Evolutionary conservation across 2,329 filamentous ascomycete genomes (phyloP).

Genomic region (Fusarium sarcochroum): DNA sequence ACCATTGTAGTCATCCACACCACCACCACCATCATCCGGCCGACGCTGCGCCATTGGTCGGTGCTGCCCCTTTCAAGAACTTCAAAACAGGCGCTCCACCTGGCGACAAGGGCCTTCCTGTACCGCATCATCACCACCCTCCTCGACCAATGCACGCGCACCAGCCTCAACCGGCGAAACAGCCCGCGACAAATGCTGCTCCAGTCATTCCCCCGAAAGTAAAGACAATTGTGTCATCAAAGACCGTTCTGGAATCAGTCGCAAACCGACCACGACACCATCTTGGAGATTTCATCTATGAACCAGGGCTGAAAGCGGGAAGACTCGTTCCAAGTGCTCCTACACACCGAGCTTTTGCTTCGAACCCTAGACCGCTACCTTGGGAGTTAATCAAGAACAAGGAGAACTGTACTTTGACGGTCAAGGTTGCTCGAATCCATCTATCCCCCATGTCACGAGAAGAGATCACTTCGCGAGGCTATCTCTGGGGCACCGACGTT

Average conservation of each 20-base stretch:
- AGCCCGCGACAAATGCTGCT: slow-evolving; percentile 37
- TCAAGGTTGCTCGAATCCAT: slow-evolving; percentile 87
- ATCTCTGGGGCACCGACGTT: slow-evolving; percentile 92
- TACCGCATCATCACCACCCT: slow-evolving; percentile 65
- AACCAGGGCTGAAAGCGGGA: slow-evolving; percentile 72
- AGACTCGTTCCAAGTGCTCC: slow-evolving; percentile 60
- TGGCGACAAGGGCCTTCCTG: slow-evolving; percentile 55
- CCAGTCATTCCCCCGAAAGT: slow-evolving; percentile 68
- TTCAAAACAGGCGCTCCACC: slow-evolving; percentile 63
- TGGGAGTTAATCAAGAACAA: slow-evolving; percentile 78
- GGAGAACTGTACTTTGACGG: slow-evolving; percentile 90
- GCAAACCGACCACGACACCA: slow-evolving; percentile 80
- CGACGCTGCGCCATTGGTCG: slow-evolving; percentile 59
- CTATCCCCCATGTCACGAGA: slow-evolving; percentile 79
- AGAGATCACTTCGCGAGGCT: slow-evolving; percentile 84
- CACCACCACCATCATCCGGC: slow-evolving; percentile 69
- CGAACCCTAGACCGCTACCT: slow-evolving; percentile 80
- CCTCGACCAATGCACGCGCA: slow-evolving; percentile 52
- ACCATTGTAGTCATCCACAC: slow-evolving; percentile 64
- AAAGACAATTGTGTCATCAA: slow-evolving; percentile 76
- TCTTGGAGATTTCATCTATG: slow-evolving; percentile 87
- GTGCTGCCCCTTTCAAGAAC: slow-evolving; percentile 63
- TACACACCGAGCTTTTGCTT: slow-evolving; percentile 61
- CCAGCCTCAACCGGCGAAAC: slow-evolving; percentile 46
- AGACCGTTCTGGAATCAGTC: slow-evolving; percentile 79